phyloP scores from a whole-genome alignment of 2,329 filamentous ascomycete genomes.

The Hypoxylon sp. region DNA sequence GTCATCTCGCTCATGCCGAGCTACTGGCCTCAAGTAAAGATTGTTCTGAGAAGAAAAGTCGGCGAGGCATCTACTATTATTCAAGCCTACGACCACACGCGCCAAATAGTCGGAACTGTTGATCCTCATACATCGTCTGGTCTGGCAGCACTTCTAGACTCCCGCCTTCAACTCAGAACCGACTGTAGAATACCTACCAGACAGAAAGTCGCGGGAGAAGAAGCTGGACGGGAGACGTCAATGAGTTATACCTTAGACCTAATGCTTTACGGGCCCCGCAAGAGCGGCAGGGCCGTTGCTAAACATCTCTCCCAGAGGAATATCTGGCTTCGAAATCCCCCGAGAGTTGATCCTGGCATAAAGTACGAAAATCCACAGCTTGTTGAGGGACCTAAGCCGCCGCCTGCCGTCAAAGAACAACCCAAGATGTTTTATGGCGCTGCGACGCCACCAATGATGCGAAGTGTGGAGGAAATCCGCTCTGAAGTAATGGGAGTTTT shows the following conservation, averaged over 20 bases:
- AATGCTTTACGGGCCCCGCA: slow-evolving; percentile 82
- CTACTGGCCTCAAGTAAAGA: slow-evolving; percentile 80
- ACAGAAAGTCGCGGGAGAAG: slow-evolving; percentile 72
- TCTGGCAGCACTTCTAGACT: slow-evolving; percentile 80
- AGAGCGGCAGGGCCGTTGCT: slow-evolving; percentile 74
- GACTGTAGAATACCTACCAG: slow-evolving; percentile 78
- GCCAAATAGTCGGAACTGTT: slow-evolving; percentile 79
- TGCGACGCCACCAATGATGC: slow-evolving; percentile 54
- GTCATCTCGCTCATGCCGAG: slow-evolving; percentile 68
- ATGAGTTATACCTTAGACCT: slow-evolving; percentile 74
- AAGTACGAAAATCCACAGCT: slow-evolving; percentile 83
- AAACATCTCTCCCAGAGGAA: slow-evolving; percentile 73
- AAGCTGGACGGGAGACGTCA: slow-evolving; percentile 72
- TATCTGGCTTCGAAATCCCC: slow-evolving; percentile 75
- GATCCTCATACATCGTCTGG: slow-evolving; percentile 75
- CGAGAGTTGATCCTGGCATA: slow-evolving; percentile 74
- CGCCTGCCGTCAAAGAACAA: slow-evolving; percentile 53
- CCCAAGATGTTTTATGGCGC: slow-evolving; percentile 39
- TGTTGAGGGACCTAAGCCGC: slow-evolving; percentile 60
- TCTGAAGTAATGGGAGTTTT: slow-evolving; percentile 89
- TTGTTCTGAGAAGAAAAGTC: slow-evolving; percentile 72
- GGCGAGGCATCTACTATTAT: slow-evolving; percentile 72
- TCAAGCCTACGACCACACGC: slow-evolving; percentile 78
- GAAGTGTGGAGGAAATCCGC: slow-evolving; percentile 87
- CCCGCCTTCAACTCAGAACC: slow-evolving; percentile 73